Evolutionary conservation across 2,329 filamentous ascomycete species (phyloP).

Genomic region (Colletotrichum tabaci): DNA sequence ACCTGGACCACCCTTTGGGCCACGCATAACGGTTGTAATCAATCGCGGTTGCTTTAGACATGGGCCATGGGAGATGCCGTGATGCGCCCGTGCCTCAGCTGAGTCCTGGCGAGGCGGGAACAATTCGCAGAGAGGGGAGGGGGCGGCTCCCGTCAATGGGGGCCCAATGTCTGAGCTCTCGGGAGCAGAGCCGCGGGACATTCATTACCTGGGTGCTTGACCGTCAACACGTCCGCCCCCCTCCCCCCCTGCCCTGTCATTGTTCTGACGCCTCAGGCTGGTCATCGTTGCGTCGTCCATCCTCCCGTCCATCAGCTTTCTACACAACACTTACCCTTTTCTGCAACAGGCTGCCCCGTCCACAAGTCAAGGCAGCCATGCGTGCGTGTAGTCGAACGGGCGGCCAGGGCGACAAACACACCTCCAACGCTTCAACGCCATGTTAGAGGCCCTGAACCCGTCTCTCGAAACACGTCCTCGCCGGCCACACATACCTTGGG

Average conservation of each 20-base stretch:
- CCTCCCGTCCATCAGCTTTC: conserved; percentile 3
- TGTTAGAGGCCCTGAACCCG: conserved; percentile 6
- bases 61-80: conserved; percentile 20
- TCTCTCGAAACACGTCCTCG: conserved; percentile 2
- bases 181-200: conserved; percentile 40
- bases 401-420: conserved; percentile 36
- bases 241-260: background rate
- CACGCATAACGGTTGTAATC: conserved; percentile 36
- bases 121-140: conserved; percentile 14
- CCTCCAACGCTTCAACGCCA: background rate
- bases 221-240: background rate
- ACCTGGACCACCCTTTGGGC: conserved; percentile 18
- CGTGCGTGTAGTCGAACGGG: conserved; percentile 30
- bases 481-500: background rate
- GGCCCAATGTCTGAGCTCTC: conserved; percentile 38
- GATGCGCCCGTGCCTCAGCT: conserved; percentile 35
- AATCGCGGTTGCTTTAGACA: conserved; percentile 23
- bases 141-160: conserved; percentile 26
- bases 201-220: conserved; percentile 14
- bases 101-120: conserved; percentile 28
- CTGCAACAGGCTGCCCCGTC: conserved; percentile 11
- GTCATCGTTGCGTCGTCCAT: conserved; percentile 13
- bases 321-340: background rate
- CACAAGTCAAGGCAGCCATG: conserved; percentile 27
- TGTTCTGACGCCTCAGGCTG: conserved; percentile 20